Evolutionary conservation across 805 yeast species (phyloP).

Genomic region (Wickerhamiella kurtzmanii): DNA sequence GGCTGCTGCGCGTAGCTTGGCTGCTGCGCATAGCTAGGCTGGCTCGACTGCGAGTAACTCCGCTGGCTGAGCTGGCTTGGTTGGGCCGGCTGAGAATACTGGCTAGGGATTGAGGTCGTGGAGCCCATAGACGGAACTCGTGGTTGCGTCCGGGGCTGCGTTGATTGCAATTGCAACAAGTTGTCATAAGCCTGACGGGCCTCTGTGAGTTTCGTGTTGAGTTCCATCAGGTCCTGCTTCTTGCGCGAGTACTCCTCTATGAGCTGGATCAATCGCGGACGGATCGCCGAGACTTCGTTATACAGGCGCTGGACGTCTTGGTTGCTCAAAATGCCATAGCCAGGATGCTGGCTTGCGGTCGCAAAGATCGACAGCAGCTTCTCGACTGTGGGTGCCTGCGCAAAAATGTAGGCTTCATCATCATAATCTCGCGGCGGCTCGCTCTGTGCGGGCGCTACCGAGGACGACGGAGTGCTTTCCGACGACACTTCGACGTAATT

Average conservation of each 20-base stretch:
- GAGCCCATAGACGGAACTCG: conserved; percentile 9
- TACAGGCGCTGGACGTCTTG: conserved; percentile 64
- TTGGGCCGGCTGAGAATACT: neutral
- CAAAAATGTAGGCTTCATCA: conserved; percentile 41
- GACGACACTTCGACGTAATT: conserved; percentile 49
- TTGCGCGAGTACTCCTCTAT: conserved; percentile 67
- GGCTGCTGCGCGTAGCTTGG: no score
- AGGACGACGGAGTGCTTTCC: neutral
- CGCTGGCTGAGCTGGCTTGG: neutral
- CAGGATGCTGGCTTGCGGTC: conserved; percentile 24
- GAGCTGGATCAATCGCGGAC: conserved; percentile 59
- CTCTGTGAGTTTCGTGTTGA: conserved; percentile 55
- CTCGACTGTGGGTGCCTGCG: conserved; percentile 51
- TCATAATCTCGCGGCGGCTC: conserved; percentile 15
- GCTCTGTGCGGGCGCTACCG: neutral
- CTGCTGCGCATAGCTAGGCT: no score
- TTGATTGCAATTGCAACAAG: conserved; percentile 20
- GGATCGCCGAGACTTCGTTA: conserved; percentile 55
- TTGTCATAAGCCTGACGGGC: conserved; percentile 62
- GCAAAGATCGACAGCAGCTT: conserved; percentile 45
- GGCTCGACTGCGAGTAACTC: no score
- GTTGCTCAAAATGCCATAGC: conserved; percentile 32
- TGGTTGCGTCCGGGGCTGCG: conserved; percentile 10
- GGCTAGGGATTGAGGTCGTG: conserved; percentile 4
- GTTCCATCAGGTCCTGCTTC: conserved; percentile 59